Evolutionary conservation across 1,284 basidiomycete genomes (phyloP).

Genomic region (Apiotrichum sp.): DNA sequence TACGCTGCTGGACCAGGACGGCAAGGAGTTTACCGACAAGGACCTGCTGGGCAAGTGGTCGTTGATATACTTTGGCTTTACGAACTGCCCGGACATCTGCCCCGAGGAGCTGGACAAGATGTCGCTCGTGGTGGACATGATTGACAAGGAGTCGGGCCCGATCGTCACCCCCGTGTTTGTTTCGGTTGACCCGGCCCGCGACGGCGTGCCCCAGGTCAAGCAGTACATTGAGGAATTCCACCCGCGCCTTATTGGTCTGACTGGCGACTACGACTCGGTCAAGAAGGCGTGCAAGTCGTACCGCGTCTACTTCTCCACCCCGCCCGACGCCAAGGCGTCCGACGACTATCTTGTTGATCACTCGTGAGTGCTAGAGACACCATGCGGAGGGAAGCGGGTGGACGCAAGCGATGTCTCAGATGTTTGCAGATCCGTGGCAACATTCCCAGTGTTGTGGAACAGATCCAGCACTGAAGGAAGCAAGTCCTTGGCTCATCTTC

Average conservation of each 20-base stretch:
- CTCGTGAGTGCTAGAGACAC: conserved; percentile 33
- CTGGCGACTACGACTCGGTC: conserved; percentile 76
- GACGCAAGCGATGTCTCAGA: too few species aligned
- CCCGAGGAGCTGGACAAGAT: conserved; percentile 98
- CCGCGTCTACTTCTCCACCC: conserved; percentile 97
- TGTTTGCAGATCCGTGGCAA: conserved; percentile 14
- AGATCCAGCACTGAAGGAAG: too few species aligned
- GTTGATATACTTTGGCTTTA: conserved; percentile 94
- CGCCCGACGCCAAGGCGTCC: conserved; percentile 65
- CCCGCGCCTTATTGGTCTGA: conserved; percentile 79
- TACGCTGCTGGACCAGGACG: conserved; percentile 61
- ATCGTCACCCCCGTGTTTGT: conserved; percentile 81
- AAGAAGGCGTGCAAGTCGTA: conserved; percentile 90
- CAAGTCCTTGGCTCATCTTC: too few species aligned
- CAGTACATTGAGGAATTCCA: conserved; percentile 73
- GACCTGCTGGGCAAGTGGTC: conserved; percentile 76
- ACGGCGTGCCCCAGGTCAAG: conserved; percentile 58
- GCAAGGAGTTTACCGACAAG: conserved; percentile 69
- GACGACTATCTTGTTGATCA: conserved; percentile 95
- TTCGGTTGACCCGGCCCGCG: conserved; percentile 91
- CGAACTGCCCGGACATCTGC: conserved; percentile 97
- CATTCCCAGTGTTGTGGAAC: neutral
- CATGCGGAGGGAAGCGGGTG: neutral
- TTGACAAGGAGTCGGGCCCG: conserved; percentile 61
- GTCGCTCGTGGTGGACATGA: conserved; percentile 64